Evolutionary conservation across 768 basidiomycete genomes (phyloP).

Genomic region (Calocybe cyanea): DNA sequence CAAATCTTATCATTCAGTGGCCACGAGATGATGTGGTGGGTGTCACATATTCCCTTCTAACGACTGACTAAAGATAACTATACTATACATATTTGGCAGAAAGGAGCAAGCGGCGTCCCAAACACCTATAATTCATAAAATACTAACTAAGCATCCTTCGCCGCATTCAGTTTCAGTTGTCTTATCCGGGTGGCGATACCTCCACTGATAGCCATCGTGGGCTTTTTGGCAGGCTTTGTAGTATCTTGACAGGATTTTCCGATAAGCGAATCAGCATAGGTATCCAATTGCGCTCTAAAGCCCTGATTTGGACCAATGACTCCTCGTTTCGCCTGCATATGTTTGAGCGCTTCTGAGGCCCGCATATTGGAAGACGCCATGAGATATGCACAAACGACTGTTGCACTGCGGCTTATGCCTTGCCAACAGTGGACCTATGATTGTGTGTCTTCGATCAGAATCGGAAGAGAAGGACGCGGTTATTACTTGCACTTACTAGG

Average conservation of each 20-base stretch:
- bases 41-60: too few relatives aligned
- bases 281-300: constrained; percentile 56
- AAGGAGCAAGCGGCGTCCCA: too few relatives aligned
- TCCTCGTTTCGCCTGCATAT: constrained; percentile 51
- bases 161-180: constrained; percentile 17
- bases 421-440: constrained; percentile 73
- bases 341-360: constrained; percentile 49
- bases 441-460: neutral
- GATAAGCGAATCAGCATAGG: constrained; percentile 28
- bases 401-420: constrained; percentile 74
- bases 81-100: too few relatives aligned
- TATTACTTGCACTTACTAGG: constrained; percentile 24
- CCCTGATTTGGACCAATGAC: constrained; percentile 67
- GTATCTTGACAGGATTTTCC: constrained; percentile 10
- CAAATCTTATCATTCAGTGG: too few relatives aligned
- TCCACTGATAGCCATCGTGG: constrained; percentile 12
- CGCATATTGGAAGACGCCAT: constrained; percentile 51
- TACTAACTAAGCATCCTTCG: too few relatives aligned
- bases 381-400: constrained; percentile 72
- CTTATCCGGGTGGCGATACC: constrained; percentile 29
- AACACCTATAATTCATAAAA: too few relatives aligned
- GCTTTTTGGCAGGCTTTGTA: constrained; percentile 6
- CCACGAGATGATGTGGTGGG: too few relatives aligned
- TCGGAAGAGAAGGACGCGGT: neutral
- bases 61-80: too few relatives aligned